Base-by-base conservation (phyloP, 306 rosid species). In the Begonia masoniana region DNA sequence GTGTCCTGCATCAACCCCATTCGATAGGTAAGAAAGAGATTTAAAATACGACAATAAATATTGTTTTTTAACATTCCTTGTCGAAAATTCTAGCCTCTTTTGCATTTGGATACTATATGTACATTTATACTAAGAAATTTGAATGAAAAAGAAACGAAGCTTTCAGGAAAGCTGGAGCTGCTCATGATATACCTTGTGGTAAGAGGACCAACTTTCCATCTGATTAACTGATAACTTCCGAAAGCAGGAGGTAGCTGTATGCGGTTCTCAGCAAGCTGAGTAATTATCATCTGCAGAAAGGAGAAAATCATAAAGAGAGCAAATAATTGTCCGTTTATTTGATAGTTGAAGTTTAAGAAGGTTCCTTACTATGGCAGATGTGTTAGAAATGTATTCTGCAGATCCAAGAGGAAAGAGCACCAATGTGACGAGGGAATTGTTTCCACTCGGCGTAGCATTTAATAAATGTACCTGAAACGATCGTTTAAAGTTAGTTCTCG, bases 191-290 rank as follows among this genome's bases (percentile, higher is more conserved):
- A 92, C 99, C 88, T 43, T 66, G 73, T 76, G 13, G 45, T 57
- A 54, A 59, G 69, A 66, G 84, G 70, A 58, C 74, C 79, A n/a
- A 60, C 67, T 46, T 68, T 75, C 95, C 99, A 92, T 63, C 62
- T 62, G 68, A 86, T 52, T 58, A 86, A 71, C 65, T 72, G 59
- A 60, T 81, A 92, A 65, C 62, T 77, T 68, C 93, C 91, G 41
- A 81, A 81, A 61, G 71, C 64, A 47, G 52, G 71, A 58, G 95
- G 95, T 71, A 92, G 80, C 43, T 79, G 76, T 73, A 92, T 39
- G n/a, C 2, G 81, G 60, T 81, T 86, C 57, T 79, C 88, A 35
- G 76, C 73, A 61, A 92, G 74, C 68, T 54, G 78, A 54, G 80
- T 45, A 72, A 83, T 65, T 61, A 92, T 86, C 51, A 62, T 72